Conservation (phyloP, 1,284 basidiomycete species). For the Lignosus rhinocerotis region DNA sequence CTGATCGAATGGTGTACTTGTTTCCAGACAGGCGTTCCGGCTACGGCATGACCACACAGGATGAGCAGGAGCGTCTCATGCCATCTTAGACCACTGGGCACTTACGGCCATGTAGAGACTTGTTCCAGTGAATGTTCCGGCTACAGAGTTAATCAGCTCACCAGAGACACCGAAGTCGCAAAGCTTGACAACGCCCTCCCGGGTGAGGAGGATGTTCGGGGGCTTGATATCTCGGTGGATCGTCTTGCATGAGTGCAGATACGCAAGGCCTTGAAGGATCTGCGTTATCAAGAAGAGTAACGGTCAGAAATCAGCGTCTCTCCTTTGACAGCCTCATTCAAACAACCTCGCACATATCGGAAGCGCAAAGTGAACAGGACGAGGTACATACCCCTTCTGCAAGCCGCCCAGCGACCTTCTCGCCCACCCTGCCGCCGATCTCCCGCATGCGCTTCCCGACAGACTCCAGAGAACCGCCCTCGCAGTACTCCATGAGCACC, state of each 20-base stretch:
- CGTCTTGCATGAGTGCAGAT: constrained; percentile 88
- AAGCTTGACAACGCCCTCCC: constrained; percentile 86
- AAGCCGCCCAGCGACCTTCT: constrained; percentile 90
- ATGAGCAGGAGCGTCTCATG: constrained; percentile 17
- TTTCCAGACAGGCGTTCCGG: constrained; percentile 92
- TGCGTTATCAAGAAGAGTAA: constrained; percentile 32
- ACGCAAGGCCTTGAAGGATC: constrained; percentile 89
- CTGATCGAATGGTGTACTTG: constrained; percentile 90
- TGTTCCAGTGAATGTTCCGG: constrained; percentile 95
- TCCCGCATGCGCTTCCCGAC: constrained; percentile 86
- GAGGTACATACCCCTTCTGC: constrained; percentile 72
- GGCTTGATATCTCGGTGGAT: constrained; percentile 99
- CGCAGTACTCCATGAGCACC: constrained; percentile 94
- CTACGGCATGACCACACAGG: constrained; percentile 40
- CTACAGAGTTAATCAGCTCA: constrained; percentile 88
- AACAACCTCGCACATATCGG: not conserved
- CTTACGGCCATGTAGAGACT: constrained; percentile 97
- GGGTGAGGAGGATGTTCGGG: constrained; percentile 89
- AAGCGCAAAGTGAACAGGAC: constrained; percentile 5
- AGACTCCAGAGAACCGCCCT: constrained; percentile 86
- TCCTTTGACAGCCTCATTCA: not conserved
- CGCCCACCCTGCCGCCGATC: constrained; percentile 80
- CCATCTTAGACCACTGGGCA: constrained; percentile 28
- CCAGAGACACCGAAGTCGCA: constrained; percentile 98
- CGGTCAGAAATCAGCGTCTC: constrained; percentile 9